phyloP scores from a whole-genome alignment of 805 yeast species.

The Wickerhamomyces mucosus region DNA sequence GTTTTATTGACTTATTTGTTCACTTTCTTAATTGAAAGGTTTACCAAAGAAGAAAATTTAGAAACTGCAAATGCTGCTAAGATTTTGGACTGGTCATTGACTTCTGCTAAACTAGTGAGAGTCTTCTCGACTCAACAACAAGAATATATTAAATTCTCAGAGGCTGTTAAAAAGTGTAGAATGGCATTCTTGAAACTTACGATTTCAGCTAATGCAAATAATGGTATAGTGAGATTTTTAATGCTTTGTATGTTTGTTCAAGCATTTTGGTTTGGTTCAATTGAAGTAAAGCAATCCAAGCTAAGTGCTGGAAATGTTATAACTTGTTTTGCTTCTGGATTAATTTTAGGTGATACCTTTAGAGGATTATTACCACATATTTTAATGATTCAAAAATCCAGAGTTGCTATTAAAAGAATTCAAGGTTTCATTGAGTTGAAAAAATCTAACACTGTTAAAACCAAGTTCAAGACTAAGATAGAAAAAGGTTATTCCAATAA shows the following conservation, averaged over 20 bases:
- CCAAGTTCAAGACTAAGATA: slow-evolving; percentile 5
- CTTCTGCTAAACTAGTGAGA: slow-evolving; percentile 51
- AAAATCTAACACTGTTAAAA: slow-evolving; percentile 4
- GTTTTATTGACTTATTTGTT: slow-evolving; percentile 36
- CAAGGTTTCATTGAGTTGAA: slow-evolving; percentile 26
- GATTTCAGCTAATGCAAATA: slow-evolving; percentile 43
- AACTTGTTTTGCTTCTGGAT: slow-evolving; percentile 76
- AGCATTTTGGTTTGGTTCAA: slow-evolving; percentile 86
- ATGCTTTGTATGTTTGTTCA: slow-evolving; percentile 75
- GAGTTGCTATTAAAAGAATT: slow-evolving; percentile 52
- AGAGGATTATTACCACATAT: slow-evolving; percentile 46
- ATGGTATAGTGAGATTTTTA: slow-evolving; percentile 45
- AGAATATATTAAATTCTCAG: slow-evolving; percentile 39
- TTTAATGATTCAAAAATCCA: slow-evolving; percentile 59
- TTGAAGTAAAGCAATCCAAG: slow-evolving; percentile 43
- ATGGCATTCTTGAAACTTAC: slow-evolving; percentile 33
- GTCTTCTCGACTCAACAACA: slow-evolving; percentile 42
- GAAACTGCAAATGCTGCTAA: slow-evolving; percentile 47
- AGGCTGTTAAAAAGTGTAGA: slow-evolving; percentile 23
- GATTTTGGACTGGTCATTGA: slow-evolving; percentile 60
- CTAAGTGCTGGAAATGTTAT: slow-evolving; percentile 55
- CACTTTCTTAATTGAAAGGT: slow-evolving; percentile 40
- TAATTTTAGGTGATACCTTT: slow-evolving; percentile 57
- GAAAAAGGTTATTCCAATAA: slow-evolving; percentile 8
- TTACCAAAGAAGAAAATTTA: slow-evolving; percentile 47